Evolutionary conservation across 768 basidiomycete species (phyloP), one percentile per base, ranked within the genome.

Genomic region (Boletus reticuloceps): DNA sequence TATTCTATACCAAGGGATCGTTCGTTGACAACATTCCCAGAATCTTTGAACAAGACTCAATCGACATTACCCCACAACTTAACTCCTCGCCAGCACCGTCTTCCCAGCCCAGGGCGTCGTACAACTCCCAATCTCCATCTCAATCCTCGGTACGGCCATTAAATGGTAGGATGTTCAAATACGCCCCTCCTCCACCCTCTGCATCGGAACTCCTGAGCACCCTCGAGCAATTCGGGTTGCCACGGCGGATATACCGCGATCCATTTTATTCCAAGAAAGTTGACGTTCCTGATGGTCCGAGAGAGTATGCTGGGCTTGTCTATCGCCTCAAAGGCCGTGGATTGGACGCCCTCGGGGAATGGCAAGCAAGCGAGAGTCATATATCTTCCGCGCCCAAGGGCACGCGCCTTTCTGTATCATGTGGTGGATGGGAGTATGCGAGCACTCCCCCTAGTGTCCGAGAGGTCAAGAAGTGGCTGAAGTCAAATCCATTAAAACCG

Each of bases 241-340:
- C 84, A 5, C 72, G 66, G 44, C 84, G 82, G 60, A 68, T 89
- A 22, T 95, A 97, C 70, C 82, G 79, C 42, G 74, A 81, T 17
- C 90, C 95, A 0, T 87, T 81, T 70, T 98, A 92, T 65, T 93
- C 91, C n/a, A n/a, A n/a, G n/a, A n/a, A n/a, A n/a, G 60, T 62
- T 5, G 96, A 98, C 66, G 79, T 86, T 0, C 88, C 93, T 1
- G 77, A 78, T 32, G 71, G 74, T n/a, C 72, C n/a, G n/a, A n/a
- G n/a, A n/a, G n/a, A n/a, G n/a, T n/a, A n/a, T n/a, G n/a, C n/a
- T n/a, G n/a, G n/a, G n/a, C n/a, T n/a, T n/a, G n/a, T n/a, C n/a
- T n/a, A n/a, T n/a, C n/a, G n/a, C n/a, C n/a, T n/a, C n/a, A n/a
- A n/a, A n/a, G n/a, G n/a, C n/a, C n/a, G n/a, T n/a, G n/a, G n/a